Conservation (phyloP, 108 stramenopile species). For the Skeletonema tropicum region DNA sequence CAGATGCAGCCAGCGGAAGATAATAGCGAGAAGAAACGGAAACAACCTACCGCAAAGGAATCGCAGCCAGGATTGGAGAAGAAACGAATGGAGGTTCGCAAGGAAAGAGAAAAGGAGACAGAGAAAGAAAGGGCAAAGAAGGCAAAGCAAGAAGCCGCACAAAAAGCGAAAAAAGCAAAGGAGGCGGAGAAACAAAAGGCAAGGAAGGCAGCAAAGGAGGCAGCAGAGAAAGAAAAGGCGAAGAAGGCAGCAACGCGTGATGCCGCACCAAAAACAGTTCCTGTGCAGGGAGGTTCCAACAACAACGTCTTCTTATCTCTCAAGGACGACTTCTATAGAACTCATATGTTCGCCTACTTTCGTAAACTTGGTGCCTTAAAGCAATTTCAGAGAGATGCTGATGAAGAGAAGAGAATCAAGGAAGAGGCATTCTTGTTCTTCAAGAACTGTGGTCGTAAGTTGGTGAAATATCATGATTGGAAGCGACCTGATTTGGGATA, state of each 20-base stretch:
- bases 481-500: not conserved
- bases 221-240: not conserved
- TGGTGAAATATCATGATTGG: conserved; percentile 6
- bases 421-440: not conserved
- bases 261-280: not conserved
- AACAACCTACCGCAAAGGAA: no score
- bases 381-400: not conserved
- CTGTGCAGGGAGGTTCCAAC: not conserved
- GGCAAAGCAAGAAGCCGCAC: not conserved
- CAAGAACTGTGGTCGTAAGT: not conserved
- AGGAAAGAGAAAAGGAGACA: not conserved
- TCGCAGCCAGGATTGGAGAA: not conserved
- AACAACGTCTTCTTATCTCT: not conserved
- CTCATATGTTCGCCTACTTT: not conserved
- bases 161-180: not conserved
- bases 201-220: not conserved
- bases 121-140: not conserved
- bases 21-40: no score
- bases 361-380: not conserved
- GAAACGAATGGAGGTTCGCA: not conserved
- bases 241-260: not conserved
- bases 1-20: not conserved
- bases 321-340: not conserved
- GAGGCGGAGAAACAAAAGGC: not conserved
- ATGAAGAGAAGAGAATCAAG: not conserved